These are phyloP conservation scores for Wolfiporia cocos DNA, from an alignment of 1,284 basidiomycete genomes.

Conservation along the genomic window DNA sequence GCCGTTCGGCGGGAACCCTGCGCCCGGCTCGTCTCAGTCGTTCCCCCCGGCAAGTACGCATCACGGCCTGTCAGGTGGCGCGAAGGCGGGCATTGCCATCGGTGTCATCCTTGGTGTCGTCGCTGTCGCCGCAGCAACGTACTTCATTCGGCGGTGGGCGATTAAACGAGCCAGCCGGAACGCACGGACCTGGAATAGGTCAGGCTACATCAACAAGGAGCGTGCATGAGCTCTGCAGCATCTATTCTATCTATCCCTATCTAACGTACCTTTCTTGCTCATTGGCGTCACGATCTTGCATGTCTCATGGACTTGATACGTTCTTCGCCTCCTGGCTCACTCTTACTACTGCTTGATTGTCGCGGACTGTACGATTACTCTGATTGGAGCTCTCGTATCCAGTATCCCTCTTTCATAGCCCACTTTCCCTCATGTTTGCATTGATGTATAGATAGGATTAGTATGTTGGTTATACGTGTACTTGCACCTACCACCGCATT, in stretches of 20 bases:
- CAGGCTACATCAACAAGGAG: conserved; percentile 2
- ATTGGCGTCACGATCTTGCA: too few relatives aligned
- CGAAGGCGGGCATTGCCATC: conserved; percentile 45
- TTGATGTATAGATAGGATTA: too few relatives aligned
- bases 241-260: too few relatives aligned
- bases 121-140: conserved; percentile 33
- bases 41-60: conserved; percentile 11
- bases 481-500: too few relatives aligned
- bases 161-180: conserved; percentile 13
- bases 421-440: neutral
- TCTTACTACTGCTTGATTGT: too few relatives aligned
- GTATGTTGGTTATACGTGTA: too few relatives aligned
- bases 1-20: conserved; percentile 59
- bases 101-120: conserved; percentile 46
- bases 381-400: too few relatives aligned
- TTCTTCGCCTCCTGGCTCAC: too few relatives aligned
- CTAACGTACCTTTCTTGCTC: too few relatives aligned
- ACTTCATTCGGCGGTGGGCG: conserved; percentile 46
- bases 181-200: conserved; percentile 1
- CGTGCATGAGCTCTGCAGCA: neutral
- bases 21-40: conserved; percentile 14
- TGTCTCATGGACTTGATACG: too few relatives aligned
- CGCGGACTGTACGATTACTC: too few relatives aligned
- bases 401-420: too few relatives aligned
- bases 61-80: conserved; percentile 26